Conservation (phyloP, 176 grass and related monocot genomes). For the Oryza rufipogon region DNA sequence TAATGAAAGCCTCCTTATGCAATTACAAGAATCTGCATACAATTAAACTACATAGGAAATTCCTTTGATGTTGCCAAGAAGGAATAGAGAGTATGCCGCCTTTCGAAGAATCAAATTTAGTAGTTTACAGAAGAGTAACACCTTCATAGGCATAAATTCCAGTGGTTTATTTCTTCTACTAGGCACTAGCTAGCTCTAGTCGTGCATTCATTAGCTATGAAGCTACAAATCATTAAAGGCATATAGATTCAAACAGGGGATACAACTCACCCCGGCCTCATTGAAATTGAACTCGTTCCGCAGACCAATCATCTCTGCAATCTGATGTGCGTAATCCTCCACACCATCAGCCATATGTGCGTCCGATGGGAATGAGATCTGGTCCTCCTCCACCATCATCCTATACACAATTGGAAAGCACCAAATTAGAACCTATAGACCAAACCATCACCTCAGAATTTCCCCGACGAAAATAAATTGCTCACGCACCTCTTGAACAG, state of each 20-base stretch:
- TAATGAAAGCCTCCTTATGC: not conserved
- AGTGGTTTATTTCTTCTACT: slow-evolving; percentile 24
- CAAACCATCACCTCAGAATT: slow-evolving; percentile 22
- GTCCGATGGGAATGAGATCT: slow-evolving; percentile 90
- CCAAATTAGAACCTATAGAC: slow-evolving; percentile 28
- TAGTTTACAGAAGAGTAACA: slow-evolving; percentile 5
- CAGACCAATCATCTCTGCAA: slow-evolving; percentile 97
- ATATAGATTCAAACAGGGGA: slow-evolving; percentile 17
- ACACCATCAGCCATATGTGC: slow-evolving; percentile 90
- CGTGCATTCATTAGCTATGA: slow-evolving; percentile 12
- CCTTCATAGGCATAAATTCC: not conserved
- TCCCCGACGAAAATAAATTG: not conserved
- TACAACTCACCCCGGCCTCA: slow-evolving; percentile 77
- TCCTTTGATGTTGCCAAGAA: slow-evolving; percentile 12
- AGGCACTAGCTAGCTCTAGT: slow-evolving; percentile 8
- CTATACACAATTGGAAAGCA: slow-evolving; percentile 56
- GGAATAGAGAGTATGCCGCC: not conserved
- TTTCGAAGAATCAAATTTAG: not conserved
- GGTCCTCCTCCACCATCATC: slow-evolving; percentile 99
- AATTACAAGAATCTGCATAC: slow-evolving; percentile 11
- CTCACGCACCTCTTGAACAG: slow-evolving; percentile 78
- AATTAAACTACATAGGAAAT: slow-evolving; percentile 18
- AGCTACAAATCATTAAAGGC: not conserved
- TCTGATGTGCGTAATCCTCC: slow-evolving; percentile 95
- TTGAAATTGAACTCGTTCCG: slow-evolving; percentile 96